Base-by-base conservation (phyloP, 345 rosid species). In the Pelargonium nanum region DNA sequence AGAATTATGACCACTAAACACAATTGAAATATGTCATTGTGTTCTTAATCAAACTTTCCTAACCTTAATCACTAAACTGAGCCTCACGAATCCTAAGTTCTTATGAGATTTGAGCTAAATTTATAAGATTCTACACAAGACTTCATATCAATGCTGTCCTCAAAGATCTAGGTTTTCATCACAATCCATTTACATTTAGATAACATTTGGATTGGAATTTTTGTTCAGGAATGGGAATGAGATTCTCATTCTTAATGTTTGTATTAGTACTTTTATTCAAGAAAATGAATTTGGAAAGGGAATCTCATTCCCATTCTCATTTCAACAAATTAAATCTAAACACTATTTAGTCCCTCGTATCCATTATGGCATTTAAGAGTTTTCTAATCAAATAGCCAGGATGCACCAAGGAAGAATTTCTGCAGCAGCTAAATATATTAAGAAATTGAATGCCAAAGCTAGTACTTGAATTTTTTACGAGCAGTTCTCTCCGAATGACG, bases 401-500 rank as follows among this genome's bases (percentile, higher is more conserved):
- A 52, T 9, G 55, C 21, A 19, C 22, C 0, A 1, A 51, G 2
- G 22, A 19, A 50, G 19, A 19, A 63, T 22, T 24, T 13, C 19
- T n/a, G 45, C 40, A 65, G 48, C 55, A 55, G 21, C 64, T 56
- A 25, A 28, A 21, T 20, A 51, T n/a, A n/a, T n/a, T n/a, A n/a
- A n/a, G n/a, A n/a, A n/a, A n/a, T n/a, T n/a, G n/a, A n/a, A n/a
- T n/a, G n/a, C n/a, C n/a, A n/a, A n/a, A 79, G 55, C 25, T 1
- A 63, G 50, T 73, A 85, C 95, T 77, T 87, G 72, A 84, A 82
- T 62, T 62, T 85, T 79, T 80, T 92, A 8, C 91, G 80, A 57
- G 88, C 77, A 40, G 68, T 87, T 79, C 98, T 78, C 69, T 68
- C 78, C 54, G 91, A 89, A 20, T 80, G 82, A 26, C 87, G 85